Percentiles rank a stretch among this genome's conserved stretches.
phyloP scores from a whole-genome alignment of 208 protist species.

The Spongospora subterranea region DNA sequence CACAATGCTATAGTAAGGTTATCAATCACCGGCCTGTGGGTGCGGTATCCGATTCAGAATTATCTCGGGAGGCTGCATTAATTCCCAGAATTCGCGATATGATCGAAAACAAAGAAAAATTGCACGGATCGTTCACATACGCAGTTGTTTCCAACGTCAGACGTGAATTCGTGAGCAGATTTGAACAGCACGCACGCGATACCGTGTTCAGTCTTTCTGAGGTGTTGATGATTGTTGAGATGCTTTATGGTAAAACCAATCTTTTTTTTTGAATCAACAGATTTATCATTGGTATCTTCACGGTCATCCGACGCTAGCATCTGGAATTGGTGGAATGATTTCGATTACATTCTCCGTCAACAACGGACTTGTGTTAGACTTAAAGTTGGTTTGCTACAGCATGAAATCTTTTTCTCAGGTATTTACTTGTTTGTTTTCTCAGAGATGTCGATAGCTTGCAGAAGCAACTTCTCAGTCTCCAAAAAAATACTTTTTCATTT shows the following conservation, averaged over 20 bases:
- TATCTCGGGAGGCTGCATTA: background rate
- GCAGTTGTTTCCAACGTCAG: background rate
- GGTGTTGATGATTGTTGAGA: no score
- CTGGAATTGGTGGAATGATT: background rate
- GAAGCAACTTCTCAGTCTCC: background rate
- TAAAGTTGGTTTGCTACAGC: background rate
- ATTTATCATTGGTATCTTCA: slow-evolving; percentile 4
- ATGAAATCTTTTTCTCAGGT: no score
- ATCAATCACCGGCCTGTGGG: background rate
- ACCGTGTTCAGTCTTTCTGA: background rate
- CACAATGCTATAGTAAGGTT: background rate
- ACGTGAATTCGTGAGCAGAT: background rate
- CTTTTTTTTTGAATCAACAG: background rate
- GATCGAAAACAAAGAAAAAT: background rate
- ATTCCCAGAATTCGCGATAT: background rate
- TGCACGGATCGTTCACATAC: background rate
- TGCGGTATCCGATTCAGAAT: background rate
- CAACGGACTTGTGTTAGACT: background rate
- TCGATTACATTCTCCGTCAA: background rate
- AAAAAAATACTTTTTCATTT: background rate
- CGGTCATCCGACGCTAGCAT: background rate
- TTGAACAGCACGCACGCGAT: background rate
- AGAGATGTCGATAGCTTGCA: no score
- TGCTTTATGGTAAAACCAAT: background rate
- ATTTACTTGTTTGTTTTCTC: no score